Conservation (phyloP, 1,139 yeast species). For the Candida pseudoviswanathii region DNA sequence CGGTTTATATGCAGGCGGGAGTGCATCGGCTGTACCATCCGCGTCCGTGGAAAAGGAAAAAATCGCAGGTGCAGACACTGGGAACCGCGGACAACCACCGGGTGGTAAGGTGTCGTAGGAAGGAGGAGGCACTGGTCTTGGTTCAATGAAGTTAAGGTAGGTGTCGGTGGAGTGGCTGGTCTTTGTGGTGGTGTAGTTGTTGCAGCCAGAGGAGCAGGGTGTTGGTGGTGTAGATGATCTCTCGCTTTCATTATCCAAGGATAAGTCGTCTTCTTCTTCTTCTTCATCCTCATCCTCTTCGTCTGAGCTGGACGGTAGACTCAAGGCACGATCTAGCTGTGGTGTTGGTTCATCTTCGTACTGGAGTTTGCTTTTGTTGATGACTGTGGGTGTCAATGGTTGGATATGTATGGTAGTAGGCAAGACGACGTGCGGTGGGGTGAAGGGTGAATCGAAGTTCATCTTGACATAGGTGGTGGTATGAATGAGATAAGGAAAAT, state of each 20-base stretch:
- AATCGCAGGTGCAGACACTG: conserved; percentile 30
- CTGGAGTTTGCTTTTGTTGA: background rate
- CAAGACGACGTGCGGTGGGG: background rate
- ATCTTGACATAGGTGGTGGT: conserved; percentile 6
- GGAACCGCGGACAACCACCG: conserved; percentile 54
- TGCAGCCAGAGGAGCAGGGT: conserved; percentile 7
- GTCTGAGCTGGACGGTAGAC: conserved; percentile 9
- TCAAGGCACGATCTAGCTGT: conserved; percentile 5
- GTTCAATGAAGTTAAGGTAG: conserved; percentile 48
- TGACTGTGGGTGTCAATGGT: conserved; percentile 10
- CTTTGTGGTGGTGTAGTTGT: background rate
- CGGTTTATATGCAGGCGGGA: conserved; percentile 57
- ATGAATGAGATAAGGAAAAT: background rate
- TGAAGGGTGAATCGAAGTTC: conserved; percentile 4
- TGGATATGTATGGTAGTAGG: conserved; percentile 12
- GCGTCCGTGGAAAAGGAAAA: conserved; percentile 11
- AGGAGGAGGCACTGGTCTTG: conserved; percentile 54
- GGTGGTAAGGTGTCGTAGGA: conserved; percentile 45
- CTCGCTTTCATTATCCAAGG: conserved; percentile 4
- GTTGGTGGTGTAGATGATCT: conserved; percentile 15
- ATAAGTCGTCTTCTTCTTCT: conserved; percentile 9
- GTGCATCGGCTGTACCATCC: background rate
- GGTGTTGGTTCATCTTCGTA: conserved; percentile 1
- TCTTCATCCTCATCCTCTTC: conserved; percentile 7
- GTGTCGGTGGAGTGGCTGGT: conserved; percentile 15